These are phyloP conservation scores for Brasenia schreberi DNA, from an alignment of 164 flowering plant genomes.

Conservation along the genomic window DNA sequence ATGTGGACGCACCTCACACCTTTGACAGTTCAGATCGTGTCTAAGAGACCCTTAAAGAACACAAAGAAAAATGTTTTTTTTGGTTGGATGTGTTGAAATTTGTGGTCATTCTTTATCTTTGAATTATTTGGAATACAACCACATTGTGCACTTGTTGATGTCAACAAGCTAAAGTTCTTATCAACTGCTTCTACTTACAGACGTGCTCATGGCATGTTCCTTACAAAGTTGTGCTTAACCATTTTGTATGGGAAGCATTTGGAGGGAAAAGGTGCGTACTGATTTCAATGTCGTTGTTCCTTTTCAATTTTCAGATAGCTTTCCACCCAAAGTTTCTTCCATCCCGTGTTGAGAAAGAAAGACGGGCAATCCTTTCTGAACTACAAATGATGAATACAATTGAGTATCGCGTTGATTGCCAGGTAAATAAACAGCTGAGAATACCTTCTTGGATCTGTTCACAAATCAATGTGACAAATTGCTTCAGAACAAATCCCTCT, in stretches of 20 bases:
- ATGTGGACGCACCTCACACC: too few relatives aligned
- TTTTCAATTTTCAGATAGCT: conserved; percentile 53
- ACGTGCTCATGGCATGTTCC: not conserved
- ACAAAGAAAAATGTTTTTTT: too few relatives aligned
- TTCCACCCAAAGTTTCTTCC: conserved; percentile 90
- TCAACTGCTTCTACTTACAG: not conserved
- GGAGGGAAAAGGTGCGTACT: not conserved
- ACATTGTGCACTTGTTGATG: not conserved
- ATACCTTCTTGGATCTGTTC: not conserved
- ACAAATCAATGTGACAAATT: not conserved
- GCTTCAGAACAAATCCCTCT: too few relatives aligned
- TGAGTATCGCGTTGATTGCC: conserved; percentile 98
- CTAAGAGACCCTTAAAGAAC: too few relatives aligned
- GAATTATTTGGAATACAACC: too few relatives aligned
- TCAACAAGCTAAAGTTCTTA: not conserved
- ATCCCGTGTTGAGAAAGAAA: conserved; percentile 93
- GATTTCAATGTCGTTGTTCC: not conserved
- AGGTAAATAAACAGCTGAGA: conserved; percentile 17
- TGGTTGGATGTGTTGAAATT: too few relatives aligned
- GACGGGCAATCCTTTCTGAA: conserved; percentile 97
- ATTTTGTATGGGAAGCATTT: not conserved
- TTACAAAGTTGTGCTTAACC: not conserved
- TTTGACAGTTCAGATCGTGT: too few relatives aligned
- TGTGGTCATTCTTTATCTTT: too few relatives aligned
- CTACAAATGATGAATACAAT: conserved; percentile 99